Evolutionary conservation across 1,284 basidiomycete species (phyloP).

Genomic region (Ustilago curta): DNA sequence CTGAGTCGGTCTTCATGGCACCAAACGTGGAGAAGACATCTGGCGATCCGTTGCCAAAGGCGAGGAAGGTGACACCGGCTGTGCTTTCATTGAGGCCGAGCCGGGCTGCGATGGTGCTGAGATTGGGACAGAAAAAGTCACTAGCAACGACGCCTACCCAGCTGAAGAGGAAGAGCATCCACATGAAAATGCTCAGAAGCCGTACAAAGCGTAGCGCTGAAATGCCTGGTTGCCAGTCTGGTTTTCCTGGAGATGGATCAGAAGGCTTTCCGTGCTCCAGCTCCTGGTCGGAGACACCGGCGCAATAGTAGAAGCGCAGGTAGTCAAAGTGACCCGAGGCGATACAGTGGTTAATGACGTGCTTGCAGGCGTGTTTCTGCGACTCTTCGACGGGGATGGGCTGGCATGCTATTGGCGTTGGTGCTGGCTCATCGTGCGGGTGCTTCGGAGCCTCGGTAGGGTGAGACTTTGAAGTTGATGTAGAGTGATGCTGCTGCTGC

Average conservation of each 20-base stretch:
- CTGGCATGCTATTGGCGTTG: constrained; percentile 28
- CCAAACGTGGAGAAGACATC: constrained; percentile 87
- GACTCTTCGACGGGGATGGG: constrained; percentile 38
- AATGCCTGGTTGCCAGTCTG: constrained; percentile 27
- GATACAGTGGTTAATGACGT: constrained; percentile 53
- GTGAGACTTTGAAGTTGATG: constrained; percentile 3
- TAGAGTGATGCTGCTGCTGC: constrained; percentile 8
- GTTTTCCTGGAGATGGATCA: constrained; percentile 14
- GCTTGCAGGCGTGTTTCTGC: constrained; percentile 49
- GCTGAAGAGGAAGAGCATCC: constrained; percentile 66
- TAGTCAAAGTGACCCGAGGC: constrained; percentile 58
- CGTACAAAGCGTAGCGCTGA: constrained; percentile 37
- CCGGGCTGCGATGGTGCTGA: constrained; percentile 60
- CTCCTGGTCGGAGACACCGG: constrained; percentile 23
- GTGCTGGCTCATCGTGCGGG: constrained; percentile 9
- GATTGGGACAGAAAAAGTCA: constrained; percentile 68
- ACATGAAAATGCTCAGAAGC: constrained; percentile 43
- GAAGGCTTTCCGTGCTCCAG: constrained; percentile 26
- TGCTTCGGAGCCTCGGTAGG: constrained; percentile 12
- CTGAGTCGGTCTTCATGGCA: constrained; percentile 86
- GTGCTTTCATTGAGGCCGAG: constrained; percentile 66
- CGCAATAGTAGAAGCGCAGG: constrained; percentile 64
- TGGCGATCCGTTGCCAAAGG: constrained; percentile 71
- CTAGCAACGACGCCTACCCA: constrained; percentile 65
- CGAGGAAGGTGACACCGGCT: constrained; percentile 67